These are phyloP conservation scores for Waitea zeae DNA, from an alignment of 1,284 basidiomycete species.

Conservation along the genomic window DNA sequence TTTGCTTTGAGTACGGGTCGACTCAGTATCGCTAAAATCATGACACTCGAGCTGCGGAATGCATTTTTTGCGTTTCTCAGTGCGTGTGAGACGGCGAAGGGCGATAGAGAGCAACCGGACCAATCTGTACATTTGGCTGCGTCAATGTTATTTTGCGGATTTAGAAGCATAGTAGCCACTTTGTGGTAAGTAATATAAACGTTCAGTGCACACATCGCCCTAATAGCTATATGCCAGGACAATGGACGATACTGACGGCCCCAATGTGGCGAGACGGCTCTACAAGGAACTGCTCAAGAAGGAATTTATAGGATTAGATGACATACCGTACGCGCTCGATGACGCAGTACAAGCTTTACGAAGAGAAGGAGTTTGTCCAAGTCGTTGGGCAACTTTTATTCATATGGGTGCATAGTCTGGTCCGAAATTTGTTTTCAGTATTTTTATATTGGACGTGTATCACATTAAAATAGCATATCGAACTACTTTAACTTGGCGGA, in stretches of 20 bases:
- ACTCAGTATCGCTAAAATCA: too few species aligned
- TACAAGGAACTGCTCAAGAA: neutral
- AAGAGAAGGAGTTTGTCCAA: neutral
- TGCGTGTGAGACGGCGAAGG: neutral
- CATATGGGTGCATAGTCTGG: neutral
- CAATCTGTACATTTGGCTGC: neutral
- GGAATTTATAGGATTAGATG: neutral
- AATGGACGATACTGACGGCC: neutral
- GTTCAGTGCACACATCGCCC: too few species aligned
- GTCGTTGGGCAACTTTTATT: neutral
- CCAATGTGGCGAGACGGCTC: neutral
- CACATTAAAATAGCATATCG: too few species aligned
- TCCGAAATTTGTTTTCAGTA: too few species aligned
- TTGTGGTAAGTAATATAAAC: too few species aligned
- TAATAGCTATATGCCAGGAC: too few species aligned
- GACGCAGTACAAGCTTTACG: neutral
- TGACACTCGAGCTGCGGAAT: too few species aligned
- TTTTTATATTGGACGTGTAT: too few species aligned
- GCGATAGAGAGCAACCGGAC: neutral
- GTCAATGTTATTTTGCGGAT: neutral
- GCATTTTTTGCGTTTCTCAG: neutral
- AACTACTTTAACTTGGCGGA: too few species aligned
- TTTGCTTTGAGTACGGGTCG: too few species aligned
- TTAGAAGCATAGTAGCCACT: neutral
- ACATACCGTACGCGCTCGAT: neutral